Evolutionary conservation across 345 rosid genomes (phyloP), one percentile per base, ranked within the genome.

Genomic region (Psidium guajava): DNA sequence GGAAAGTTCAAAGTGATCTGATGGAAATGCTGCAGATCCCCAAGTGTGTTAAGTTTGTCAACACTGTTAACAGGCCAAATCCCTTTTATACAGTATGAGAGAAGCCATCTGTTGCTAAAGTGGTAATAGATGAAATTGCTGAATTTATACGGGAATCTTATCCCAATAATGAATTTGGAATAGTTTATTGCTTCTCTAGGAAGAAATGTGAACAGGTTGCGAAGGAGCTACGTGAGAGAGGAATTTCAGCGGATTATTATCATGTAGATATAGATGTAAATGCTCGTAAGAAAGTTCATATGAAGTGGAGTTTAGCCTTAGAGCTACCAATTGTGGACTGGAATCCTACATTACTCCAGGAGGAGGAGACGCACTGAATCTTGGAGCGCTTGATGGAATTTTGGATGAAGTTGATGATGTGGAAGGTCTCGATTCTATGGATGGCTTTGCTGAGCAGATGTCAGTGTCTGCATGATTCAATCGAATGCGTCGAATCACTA

Each of bases 1-100:
- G 89, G 88, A 95, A 95, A 88, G 96, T 97, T 85, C 99, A 97
- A 88, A 89, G 88, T 88, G 99, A 97, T 92, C 89, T 97, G 85
- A 95, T 92, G 87, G 95, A 93, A 88, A 97, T 97, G 98, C 92
- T 97, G 82, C 95, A 86, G 87, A 93, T 97, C 88, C 94, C 96
- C 83, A 94, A 92, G 85, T 95, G 95, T 24, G 73, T 93, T 74
- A 97, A 95, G 91, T 97, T 95, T 89, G 93, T 95, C 83, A 95
- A 98, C 93, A 95, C 98, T 50, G 95, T 97, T 90, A 97, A 97
- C 91, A 92, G 98, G 91, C 96, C 99, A 83, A 97, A 95, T 88
- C 97, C 95, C 86, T 95, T 97, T 89, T 97, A 97, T 90, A 91
- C 89, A 96, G 99, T 97, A 90, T 91, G 93, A 85, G 97, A 94